Conservation (phyloP, 306 rosid genomes). For the Fragaria nilgerrensis region DNA sequence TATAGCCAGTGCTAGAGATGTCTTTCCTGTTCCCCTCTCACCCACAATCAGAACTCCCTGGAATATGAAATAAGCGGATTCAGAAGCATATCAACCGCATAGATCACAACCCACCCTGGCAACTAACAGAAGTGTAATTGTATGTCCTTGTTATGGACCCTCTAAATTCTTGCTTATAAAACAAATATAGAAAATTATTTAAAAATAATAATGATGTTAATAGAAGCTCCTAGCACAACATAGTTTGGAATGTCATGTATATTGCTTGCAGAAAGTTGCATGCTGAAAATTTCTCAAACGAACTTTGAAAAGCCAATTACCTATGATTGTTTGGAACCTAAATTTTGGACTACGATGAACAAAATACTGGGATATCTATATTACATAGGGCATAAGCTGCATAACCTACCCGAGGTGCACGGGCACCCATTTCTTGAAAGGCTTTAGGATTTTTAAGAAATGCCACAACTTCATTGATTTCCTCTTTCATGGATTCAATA, state of each 20-base stretch:
- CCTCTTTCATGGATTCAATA: conserved; percentile 91
- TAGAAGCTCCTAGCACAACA: not conserved
- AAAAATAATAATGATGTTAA: conserved; percentile 4
- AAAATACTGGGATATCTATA: not conserved
- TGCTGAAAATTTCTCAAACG: not conserved
- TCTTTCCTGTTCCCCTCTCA: conserved; percentile 98
- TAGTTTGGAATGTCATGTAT: not conserved
- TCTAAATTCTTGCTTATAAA: not conserved
- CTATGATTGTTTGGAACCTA: not conserved
- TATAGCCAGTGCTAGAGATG: conserved; percentile 94
- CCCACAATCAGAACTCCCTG: conserved; percentile 98
- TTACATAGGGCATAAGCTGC: not conserved
- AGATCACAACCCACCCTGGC: not conserved
- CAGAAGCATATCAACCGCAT: conserved; percentile 22
- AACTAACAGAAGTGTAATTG: not conserved
- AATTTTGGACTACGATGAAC: not conserved
- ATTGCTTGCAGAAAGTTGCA: not conserved
- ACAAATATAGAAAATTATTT: no score
- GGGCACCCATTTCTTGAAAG: conserved; percentile 95
- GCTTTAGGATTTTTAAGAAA: conserved; percentile 91
- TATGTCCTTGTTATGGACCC: not conserved
- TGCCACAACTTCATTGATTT: conserved; percentile 89
- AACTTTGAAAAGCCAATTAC: not conserved
- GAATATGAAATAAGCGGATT: conserved; percentile 31
- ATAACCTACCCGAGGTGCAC: conserved; percentile 89